These are phyloP conservation scores for Nitzschia inconspicua DNA, from an alignment of 108 stramenopile genomes.

Conservation along the genomic window DNA sequence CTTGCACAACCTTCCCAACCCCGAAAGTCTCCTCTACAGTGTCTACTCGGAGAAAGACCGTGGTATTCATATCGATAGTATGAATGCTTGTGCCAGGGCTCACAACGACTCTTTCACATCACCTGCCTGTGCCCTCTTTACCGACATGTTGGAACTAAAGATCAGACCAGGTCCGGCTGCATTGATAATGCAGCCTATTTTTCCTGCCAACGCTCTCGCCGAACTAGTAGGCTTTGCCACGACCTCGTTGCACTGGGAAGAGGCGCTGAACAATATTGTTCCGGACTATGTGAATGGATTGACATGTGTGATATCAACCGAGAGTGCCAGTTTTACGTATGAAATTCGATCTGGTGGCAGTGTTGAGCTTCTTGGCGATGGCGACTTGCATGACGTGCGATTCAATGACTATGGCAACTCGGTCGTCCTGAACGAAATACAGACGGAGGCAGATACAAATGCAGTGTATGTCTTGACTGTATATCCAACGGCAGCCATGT, in stretches of 20 bases:
- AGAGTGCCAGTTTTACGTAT: slow-evolving; percentile 1
- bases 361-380: slow-evolving; percentile 4
- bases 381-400: slow-evolving; percentile 22
- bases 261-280: slow-evolving; percentile 14
- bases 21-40: not conserved
- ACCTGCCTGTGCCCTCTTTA: slow-evolving; percentile 1
- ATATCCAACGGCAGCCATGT: slow-evolving; percentile 26
- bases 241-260: slow-evolving; percentile 18
- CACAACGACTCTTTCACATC: not conserved
- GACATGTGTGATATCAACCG: slow-evolving; percentile 19
- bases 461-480: slow-evolving; percentile 7
- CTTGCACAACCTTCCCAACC: not conserved
- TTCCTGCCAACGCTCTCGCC: slow-evolving; percentile 21
- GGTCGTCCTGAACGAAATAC: not conserved
- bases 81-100: not conserved
- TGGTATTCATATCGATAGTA: slow-evolving; percentile 1
- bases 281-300: slow-evolving; percentile 27
- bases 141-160: slow-evolving; percentile 5
- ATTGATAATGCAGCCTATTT: slow-evolving; percentile 31
- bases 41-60: not conserved
- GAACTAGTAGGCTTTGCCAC: slow-evolving; percentile 8
- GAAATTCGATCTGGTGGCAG: slow-evolving; percentile 7
- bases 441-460: not conserved
- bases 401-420: not conserved
- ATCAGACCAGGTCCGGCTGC: slow-evolving; percentile 7